Evolutionary conservation across 768 basidiomycete genomes (phyloP).

Genomic region (Calocybe indica): DNA sequence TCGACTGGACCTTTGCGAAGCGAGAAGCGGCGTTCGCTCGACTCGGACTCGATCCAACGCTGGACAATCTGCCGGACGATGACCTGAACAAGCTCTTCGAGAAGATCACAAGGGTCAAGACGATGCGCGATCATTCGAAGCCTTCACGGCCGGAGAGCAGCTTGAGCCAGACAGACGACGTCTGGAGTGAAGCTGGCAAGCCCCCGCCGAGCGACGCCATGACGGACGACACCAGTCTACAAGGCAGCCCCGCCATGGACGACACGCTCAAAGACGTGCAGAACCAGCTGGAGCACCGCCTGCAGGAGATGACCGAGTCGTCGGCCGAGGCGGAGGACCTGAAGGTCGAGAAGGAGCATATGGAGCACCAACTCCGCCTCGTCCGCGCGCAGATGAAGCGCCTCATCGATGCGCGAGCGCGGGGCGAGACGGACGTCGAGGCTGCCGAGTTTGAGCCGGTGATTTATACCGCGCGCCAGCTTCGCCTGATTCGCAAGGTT

Average conservation of each 20-base stretch:
- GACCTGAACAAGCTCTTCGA: constrained; percentile 93
- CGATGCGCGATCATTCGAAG: constrained; percentile 75
- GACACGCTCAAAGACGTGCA: constrained; percentile 66
- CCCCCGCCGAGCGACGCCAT: constrained; percentile 71
- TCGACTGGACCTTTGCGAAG: constrained; percentile 97
- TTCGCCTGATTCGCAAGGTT: constrained; percentile 77
- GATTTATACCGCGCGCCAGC: constrained; percentile 76
- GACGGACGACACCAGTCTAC: constrained; percentile 84
- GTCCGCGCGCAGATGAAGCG: constrained; percentile 81
- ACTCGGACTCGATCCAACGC: constrained; percentile 79
- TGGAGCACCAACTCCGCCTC: constrained; percentile 81
- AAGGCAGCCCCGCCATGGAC: constrained; percentile 61
- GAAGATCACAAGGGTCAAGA: constrained; percentile 90
- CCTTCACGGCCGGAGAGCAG: constrained; percentile 82
- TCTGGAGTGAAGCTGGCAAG: constrained; percentile 87
- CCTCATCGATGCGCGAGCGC: constrained; percentile 67
- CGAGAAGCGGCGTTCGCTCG: constrained; percentile 88
- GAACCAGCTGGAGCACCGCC: constrained; percentile 66
- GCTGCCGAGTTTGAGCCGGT: constrained; percentile 68
- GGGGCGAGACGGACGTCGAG: constrained; percentile 67
- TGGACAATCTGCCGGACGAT: constrained; percentile 91
- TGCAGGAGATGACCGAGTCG: constrained; percentile 50
- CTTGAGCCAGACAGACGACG: constrained; percentile 77
- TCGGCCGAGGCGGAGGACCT: constrained; percentile 75
- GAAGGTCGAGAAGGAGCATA: constrained; percentile 87